phyloP scores from a whole-genome alignment of 2,329 filamentous ascomycete species.

The Ascochyta lentis region DNA sequence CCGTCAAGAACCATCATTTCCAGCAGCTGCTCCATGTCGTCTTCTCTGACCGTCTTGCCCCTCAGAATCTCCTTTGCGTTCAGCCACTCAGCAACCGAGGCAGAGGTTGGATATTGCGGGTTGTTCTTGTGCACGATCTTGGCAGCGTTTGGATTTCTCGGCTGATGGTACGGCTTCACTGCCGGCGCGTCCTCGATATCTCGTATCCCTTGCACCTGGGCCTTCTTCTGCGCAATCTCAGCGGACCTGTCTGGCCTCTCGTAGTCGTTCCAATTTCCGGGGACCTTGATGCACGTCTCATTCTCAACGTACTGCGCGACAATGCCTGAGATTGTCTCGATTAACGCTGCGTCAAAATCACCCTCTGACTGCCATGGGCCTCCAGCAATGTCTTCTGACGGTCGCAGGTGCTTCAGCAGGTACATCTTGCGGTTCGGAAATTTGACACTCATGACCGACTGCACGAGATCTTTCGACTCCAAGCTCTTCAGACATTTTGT shows the following conservation, averaged over 20 bases:
- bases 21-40: conserved; percentile 83
- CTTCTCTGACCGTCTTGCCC: conserved; percentile 67
- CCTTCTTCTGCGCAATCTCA: conserved; percentile 46
- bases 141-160: conserved; percentile 28
- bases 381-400: conserved; percentile 88
- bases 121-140: conserved; percentile 66
- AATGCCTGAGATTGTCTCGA: conserved; percentile 75
- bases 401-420: conserved; percentile 84
- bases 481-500: conserved; percentile 84
- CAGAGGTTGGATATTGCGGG: conserved; percentile 78
- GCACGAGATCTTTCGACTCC: conserved; percentile 81
- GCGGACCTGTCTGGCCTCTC: conserved; percentile 46
- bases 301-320: conserved; percentile 76
- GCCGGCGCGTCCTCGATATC: conserved; percentile 46
- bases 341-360: conserved; percentile 86
- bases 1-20: conserved; percentile 91
- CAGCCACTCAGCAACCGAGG: conserved; percentile 77
- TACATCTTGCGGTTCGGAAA: conserved; percentile 93
- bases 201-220: conserved; percentile 36
- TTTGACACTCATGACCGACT: conserved; percentile 89
- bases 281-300: conserved; percentile 71
- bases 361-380: conserved; percentile 95
- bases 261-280: conserved; percentile 51
- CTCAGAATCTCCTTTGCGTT: conserved; percentile 73
- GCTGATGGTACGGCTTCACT: conserved; percentile 33